A percentile compares a stretch with the other conserved stretches of the same genome.
Conservation (phyloP, 371 early-diverging fungal genomes). For the Gilbertella persicaria region DNA sequence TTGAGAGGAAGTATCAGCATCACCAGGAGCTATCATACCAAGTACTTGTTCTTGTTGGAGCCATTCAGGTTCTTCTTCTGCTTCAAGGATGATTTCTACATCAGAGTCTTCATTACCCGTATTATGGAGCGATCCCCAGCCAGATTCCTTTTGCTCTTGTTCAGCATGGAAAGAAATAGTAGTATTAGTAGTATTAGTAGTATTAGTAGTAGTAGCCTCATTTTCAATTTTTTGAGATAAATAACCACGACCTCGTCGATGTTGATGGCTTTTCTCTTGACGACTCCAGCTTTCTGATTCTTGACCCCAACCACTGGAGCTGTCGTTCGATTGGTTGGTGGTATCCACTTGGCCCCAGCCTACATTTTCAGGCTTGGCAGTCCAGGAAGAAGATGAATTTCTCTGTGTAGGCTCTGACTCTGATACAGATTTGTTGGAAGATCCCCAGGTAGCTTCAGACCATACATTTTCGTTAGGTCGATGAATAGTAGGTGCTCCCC, state of each 20-base stretch:
- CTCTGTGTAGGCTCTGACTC: too few species aligned
- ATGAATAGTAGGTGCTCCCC: too few species aligned
- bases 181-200: too few species aligned
- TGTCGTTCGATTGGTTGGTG: not conserved
- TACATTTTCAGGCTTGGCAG: too few species aligned
- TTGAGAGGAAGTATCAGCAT: not conserved
- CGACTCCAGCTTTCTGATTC: too few species aligned
- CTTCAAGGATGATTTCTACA: slow-evolving; percentile 43
- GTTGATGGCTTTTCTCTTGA: not conserved
- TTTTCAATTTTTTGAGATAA: slow-evolving; percentile 23
- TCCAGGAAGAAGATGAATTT: too few species aligned
- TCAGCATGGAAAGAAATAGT: too few species aligned
- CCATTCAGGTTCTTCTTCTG: slow-evolving; percentile 23
- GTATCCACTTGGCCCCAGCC: not conserved
- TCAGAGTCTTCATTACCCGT: slow-evolving; percentile 37
- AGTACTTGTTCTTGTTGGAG: slow-evolving; percentile 21
- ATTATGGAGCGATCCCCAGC: slow-evolving; percentile 1
- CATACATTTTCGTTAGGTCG: too few species aligned
- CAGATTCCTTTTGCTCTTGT: too few species aligned
- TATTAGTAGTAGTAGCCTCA: not conserved
- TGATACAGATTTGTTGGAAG: too few species aligned
- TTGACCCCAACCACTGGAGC: not conserved
- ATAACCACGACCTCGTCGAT: slow-evolving; percentile 28
- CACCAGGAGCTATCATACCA: slow-evolving; percentile 28
- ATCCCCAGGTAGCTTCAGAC: too few species aligned